Evolutionary conservation across 768 basidiomycete genomes (phyloP), one percentile per base, ranked within the genome.

Genomic region (Suillus bovinus): DNA sequence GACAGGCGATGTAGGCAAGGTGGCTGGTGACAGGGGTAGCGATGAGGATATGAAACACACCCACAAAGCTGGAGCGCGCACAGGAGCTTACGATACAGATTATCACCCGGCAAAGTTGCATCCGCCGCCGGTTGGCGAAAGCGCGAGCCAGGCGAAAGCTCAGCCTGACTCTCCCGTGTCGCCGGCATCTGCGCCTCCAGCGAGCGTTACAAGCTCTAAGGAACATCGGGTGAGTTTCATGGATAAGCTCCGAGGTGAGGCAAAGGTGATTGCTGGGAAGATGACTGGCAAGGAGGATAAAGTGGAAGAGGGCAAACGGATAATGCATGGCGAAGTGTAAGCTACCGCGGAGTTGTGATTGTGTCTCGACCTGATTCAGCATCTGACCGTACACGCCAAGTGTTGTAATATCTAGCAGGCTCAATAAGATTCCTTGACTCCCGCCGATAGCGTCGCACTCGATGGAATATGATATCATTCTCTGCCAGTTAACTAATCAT

Each of bases 241-340:
- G 57, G 63, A 68, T 13, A 66, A 71, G 66, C 63, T 76, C 0
- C 76, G 70, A 58, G 75, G 76, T 1, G 75, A 76, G 63, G 76
- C 73, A 61, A 76, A 71, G 61, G 64, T 76, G 27, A 53, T 76
- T 6, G 70, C 69, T 20, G 75, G 75, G 29, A 71, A 69, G 52
- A 57, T 76, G 62, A 69, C 70, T 2, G 60, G 74, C 11, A 69
- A 77, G 11, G 70, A 68, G 2, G 64, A 62, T 9, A 71, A 74
- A 44, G 64, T 76, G 5, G 71, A 70, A 38, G 66, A 69, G 53
- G 75, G 76, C 4, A 71, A 62, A 58, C 66, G 58, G 57, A 61
- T 75, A 9, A 29, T 76, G 17, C 74, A 74, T 7, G 69, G 67
- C 16, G 63, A 65, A 31, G 52, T 50, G 39, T 74, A 62, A 73